These are phyloP conservation scores for Glonium stellatum DNA, from an alignment of 495 filamentous ascomycete species.

Conservation along the genomic window DNA sequence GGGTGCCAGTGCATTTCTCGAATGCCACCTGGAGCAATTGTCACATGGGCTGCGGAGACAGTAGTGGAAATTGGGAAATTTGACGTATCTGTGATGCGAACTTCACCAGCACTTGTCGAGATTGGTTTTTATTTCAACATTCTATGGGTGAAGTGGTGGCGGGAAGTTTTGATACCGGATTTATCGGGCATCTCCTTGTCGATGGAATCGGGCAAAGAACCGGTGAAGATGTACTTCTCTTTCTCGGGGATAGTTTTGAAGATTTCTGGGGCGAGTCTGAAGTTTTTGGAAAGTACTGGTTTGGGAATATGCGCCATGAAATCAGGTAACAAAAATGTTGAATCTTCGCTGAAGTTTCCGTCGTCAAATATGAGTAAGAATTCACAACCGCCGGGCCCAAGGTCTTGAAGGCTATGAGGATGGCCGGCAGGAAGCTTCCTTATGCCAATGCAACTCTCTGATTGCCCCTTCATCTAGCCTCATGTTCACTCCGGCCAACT, in stretches of 20 bases:
- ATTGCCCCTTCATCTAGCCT: slow-evolving; percentile 58
- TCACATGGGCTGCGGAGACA: slow-evolving; percentile 55
- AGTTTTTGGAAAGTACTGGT: slow-evolving; percentile 58
- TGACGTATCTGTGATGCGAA: slow-evolving; percentile 57
- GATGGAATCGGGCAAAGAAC: slow-evolving; percentile 53
- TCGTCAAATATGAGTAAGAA: slow-evolving; percentile 66
- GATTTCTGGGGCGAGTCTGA: slow-evolving; percentile 51
- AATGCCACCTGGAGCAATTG: slow-evolving; percentile 62
- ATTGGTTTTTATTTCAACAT: slow-evolving; percentile 54
- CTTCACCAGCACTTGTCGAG: slow-evolving; percentile 48
- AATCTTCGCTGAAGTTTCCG: slow-evolving; percentile 62
- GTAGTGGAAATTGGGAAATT: slow-evolving; percentile 61
- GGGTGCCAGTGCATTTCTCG: slow-evolving; percentile 82
- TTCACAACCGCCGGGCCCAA: slow-evolving; percentile 59
- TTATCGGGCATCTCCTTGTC: slow-evolving; percentile 39
- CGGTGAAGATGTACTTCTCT: slow-evolving; percentile 68
- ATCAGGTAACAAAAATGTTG: slow-evolving; percentile 61
- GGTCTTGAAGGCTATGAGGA: slow-evolving; percentile 62
- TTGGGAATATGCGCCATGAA: slow-evolving; percentile 54
- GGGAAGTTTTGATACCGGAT: slow-evolving; percentile 48
- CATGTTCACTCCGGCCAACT: slow-evolving; percentile 75
- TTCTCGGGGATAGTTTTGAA: slow-evolving; percentile 51
- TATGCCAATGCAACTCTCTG: slow-evolving; percentile 69
- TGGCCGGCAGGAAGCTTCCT: slow-evolving; percentile 61
- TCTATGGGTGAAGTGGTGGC: slow-evolving; percentile 53